Evolutionary conservation across 2,329 filamentous ascomycete genomes (phyloP).

Genomic region (Raffaelea ambrosiae): DNA sequence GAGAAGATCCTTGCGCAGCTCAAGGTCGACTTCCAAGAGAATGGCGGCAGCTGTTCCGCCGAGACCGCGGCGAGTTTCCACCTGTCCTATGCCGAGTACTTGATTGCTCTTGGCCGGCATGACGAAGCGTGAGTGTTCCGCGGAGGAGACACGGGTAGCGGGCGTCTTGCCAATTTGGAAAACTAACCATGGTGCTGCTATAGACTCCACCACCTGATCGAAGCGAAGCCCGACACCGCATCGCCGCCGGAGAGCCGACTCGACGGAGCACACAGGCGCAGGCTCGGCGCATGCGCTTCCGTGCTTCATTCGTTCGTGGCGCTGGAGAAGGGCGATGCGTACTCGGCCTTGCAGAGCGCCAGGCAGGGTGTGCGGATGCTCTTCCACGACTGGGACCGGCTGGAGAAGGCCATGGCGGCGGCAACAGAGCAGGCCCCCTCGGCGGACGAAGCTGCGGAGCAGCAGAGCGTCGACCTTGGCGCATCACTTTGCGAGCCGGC

Average conservation of each 20-base stretch:
- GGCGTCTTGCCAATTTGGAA: too few relatives aligned
- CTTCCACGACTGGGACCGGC: conserved; percentile 45
- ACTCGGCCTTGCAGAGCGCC: conserved; percentile 48
- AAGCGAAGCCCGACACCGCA: conserved; percentile 3
- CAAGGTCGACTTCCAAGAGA: conserved; percentile 35
- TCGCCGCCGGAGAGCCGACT: neutral
- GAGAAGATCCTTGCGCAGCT: conserved; percentile 48
- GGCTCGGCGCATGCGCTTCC: conserved; percentile 38
- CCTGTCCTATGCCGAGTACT: conserved; percentile 66
- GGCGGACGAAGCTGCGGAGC: neutral
- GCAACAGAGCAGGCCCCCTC: conserved; percentile 13
- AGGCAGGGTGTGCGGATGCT: conserved; percentile 48
- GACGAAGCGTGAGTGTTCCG: conserved; percentile 54
- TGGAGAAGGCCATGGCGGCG: conserved; percentile 30
- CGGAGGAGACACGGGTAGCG: too few relatives aligned
- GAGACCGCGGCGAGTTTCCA: conserved; percentile 47
- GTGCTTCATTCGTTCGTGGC: conserved; percentile 58
- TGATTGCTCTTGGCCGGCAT: conserved; percentile 56
- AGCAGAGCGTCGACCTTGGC: neutral
- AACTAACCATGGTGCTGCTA: too few relatives aligned
- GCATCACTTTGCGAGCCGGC: neutral
- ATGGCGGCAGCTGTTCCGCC: conserved; percentile 22
- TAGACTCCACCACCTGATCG: conserved; percentile 8
- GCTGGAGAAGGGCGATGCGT: conserved; percentile 51
- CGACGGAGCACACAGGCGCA: conserved; percentile 1